Percentiles rank a stretch among this genome's conserved stretches.
Evolutionary conservation across 1,284 basidiomycete genomes (phyloP).

Genomic region (Boletus semigastroideus): DNA sequence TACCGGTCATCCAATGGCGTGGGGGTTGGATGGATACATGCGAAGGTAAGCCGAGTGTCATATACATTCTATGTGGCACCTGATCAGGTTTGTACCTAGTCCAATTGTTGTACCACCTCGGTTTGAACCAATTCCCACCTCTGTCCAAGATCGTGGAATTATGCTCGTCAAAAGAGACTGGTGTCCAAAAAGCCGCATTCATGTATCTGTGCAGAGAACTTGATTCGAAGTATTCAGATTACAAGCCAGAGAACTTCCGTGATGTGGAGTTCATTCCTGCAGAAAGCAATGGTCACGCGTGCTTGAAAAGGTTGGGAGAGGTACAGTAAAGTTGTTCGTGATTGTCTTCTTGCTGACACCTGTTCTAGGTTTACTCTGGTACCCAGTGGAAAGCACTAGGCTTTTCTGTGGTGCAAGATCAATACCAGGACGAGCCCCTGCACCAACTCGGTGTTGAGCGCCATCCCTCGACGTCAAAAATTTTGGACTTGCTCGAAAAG

Average conservation of each 20-base stretch:
- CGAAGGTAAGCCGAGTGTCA: neutral
- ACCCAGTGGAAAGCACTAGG: constrained; percentile 2
- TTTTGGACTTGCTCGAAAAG: constrained; percentile 1
- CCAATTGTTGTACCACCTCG: constrained; percentile 1
- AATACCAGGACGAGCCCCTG: neutral
- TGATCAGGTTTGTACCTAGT: neutral
- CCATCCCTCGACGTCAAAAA: neutral
- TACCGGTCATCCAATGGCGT: constrained; percentile 1
- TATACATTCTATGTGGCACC: neutral
- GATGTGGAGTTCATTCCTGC: constrained; percentile 4
- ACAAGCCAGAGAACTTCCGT: neutral
- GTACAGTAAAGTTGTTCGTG: neutral
- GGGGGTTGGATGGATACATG: neutral
- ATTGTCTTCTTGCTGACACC: neutral
- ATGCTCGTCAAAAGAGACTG: neutral
- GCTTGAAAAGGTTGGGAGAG: neutral
- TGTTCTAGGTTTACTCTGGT: neutral
- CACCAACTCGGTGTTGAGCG: neutral
- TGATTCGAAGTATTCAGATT: neutral
- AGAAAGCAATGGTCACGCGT: neutral
- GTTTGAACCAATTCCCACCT: constrained; percentile 1
- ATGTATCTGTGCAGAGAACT: neutral
- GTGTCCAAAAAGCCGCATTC: neutral
- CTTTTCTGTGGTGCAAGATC: constrained; percentile 1
- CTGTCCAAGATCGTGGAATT: neutral